Conservation (phyloP, 148 eudicot species). For the Rhododendron ferrugineum region DNA sequence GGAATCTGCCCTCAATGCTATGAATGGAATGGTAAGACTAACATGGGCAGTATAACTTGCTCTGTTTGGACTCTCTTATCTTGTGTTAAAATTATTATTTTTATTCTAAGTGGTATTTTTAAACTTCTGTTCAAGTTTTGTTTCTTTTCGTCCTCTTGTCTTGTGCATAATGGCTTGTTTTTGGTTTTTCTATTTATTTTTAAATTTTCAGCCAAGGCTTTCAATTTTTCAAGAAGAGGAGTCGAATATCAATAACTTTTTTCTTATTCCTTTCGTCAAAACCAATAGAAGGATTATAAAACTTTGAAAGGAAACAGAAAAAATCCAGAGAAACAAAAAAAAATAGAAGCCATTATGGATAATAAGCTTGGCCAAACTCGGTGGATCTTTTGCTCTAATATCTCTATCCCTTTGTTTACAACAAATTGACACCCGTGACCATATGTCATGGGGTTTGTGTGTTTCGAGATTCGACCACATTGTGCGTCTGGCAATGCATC, state of each 20-base stretch:
- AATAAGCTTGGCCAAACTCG: not conserved
- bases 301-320: not conserved
- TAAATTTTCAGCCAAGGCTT: not conserved
- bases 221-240: not conserved
- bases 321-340: not conserved
- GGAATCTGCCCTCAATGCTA: constrained; percentile 52
- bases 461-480: not conserved
- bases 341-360: not conserved
- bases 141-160: not conserved
- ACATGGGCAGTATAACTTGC: not conserved
- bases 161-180: not conserved
- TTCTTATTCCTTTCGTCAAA: not conserved
- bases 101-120: not conserved
- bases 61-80: not conserved
- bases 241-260: not conserved
- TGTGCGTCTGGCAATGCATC: not conserved
- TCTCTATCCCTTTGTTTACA: not conserved
- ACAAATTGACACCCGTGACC: not conserved
- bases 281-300: not conserved
- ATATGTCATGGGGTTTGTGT: not conserved
- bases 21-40: constrained; percentile 73
- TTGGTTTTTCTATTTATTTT: not conserved
- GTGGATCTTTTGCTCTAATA: not conserved
- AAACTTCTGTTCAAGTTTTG: not conserved
- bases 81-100: not conserved